Evolutionary conservation across 2,329 filamentous ascomycete species (phyloP), one percentile per base, ranked within the genome.

Genomic region (Verticillium longisporum): DNA sequence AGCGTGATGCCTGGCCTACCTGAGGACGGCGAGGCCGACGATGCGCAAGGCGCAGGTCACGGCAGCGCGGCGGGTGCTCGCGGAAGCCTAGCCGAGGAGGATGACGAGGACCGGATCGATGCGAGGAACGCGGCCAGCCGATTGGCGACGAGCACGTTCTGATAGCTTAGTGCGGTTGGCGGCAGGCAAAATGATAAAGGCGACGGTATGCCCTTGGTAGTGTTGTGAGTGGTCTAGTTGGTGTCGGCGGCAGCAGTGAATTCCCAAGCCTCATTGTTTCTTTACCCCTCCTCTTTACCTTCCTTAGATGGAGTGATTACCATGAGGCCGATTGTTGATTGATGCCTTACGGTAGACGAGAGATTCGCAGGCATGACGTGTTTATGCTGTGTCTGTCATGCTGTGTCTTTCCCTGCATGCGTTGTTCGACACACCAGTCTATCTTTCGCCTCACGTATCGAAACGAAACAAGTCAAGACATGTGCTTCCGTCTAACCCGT

Each of bases 61-160:
- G 78, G 80, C 31, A 82, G 81, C 64, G 73, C 91, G 67, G 79
- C 81, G 61, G 84, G 85, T 26, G 74, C 90, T 57, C 80, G 83
- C 63, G 90, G 94, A 70, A 84, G 84, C 21, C 74, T 90, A 57
- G 80, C 83, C 63, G 90, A 94, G 70, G 91, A 96, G 70, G 94
- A 92, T 66, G 90, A 97, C 69, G 92, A 97, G 69, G 95, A 99
- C 75, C 85, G 93, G 60, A 87, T 99, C 62, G 95, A 99, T 82
- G 95, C 95, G 53, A 87, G 91, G 74, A 99, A 98, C 77, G 95
- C 95, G 59, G 95, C 95, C 38, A 97, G 91, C 76, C 85, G 95
- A 71, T 80, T 99, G 78, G 95, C 94, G 56, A 91, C 92, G 67
- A 97, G 93, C 79, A 97, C 94, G 18, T 97, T 97, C 74, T 98